Percentiles rank a stretch among this genome's conserved stretches.
These are phyloP conservation scores for Peterozyma xylosa DNA, from an alignment of 805 yeast species.

Conservation along the genomic window DNA sequence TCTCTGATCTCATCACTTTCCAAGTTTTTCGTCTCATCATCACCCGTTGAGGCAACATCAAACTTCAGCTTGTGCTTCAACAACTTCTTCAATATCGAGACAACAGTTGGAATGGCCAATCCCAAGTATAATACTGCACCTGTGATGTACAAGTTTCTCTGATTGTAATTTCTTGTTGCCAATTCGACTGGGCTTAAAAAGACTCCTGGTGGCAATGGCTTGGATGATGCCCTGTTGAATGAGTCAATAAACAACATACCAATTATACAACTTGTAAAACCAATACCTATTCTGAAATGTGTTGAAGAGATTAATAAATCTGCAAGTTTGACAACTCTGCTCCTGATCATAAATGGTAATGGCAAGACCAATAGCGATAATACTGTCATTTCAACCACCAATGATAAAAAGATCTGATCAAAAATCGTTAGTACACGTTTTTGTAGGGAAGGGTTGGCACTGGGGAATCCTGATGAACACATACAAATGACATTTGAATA, in stretches of 20 bases:
- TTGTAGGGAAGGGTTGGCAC: not conserved
- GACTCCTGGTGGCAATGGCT: not conserved
- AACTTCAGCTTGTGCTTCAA: slow-evolving; percentile 26
- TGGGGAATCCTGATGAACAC: not conserved
- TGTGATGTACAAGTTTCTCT: slow-evolving; percentile 46
- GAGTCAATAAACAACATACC: slow-evolving; percentile 42
- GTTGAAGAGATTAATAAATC: slow-evolving; percentile 22
- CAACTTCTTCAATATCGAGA: slow-evolving; percentile 34
- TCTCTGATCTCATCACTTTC: slow-evolving; percentile 18
- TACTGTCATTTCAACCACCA: slow-evolving; percentile 36
- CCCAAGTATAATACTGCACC: slow-evolving; percentile 46
- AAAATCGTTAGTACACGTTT: not conserved
- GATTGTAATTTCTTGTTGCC: slow-evolving; percentile 48
- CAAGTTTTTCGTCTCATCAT: slow-evolving; percentile 11
- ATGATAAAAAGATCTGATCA: slow-evolving; percentile 26
- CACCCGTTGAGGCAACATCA: slow-evolving; percentile 8
- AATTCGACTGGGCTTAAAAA: slow-evolving; percentile 28
- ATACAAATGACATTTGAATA: slow-evolving; percentile 34
- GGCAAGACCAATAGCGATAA: slow-evolving; percentile 39
- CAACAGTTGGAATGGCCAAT: slow-evolving; percentile 35
- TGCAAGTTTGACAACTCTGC: slow-evolving; percentile 25
- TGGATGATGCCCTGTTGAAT: slow-evolving; percentile 9
- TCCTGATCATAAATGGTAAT: slow-evolving; percentile 35
- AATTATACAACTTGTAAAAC: slow-evolving; percentile 29
- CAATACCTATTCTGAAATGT: slow-evolving; percentile 33